Conservation (phyloP, 2,329 filamentous ascomycete species). For the Fusarium nisikadoi region DNA sequence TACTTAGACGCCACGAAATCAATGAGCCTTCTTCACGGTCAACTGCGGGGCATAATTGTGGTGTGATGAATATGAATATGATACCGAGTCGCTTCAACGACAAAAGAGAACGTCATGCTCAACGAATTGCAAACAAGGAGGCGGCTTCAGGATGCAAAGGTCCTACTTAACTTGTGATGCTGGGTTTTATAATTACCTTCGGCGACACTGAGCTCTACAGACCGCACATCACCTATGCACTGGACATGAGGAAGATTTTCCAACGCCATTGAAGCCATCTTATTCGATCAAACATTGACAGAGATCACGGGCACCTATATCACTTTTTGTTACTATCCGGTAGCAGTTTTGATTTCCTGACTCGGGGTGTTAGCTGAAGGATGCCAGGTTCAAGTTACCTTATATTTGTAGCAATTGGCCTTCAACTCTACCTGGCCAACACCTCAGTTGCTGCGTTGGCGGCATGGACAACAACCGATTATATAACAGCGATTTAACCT, state of each 20-base stretch:
- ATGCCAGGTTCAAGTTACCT: background rate
- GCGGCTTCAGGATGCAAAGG: background rate
- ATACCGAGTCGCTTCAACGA: background rate
- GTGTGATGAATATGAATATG: slow-evolving; percentile 7
- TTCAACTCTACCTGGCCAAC: too few species aligned
- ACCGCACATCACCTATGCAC: background rate
- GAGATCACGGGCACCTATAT: background rate
- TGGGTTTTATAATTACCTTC: background rate
- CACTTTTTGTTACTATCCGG: background rate
- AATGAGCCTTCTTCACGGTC: slow-evolving; percentile 25
- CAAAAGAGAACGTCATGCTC: background rate
- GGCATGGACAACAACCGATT: background rate
- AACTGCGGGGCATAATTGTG: background rate
- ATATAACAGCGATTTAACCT: background rate
- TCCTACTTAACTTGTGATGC: background rate
- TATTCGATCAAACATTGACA: background rate
- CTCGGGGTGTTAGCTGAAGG: background rate
- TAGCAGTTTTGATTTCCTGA: background rate
- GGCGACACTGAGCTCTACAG: background rate
- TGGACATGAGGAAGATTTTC: background rate
- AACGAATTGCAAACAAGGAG: background rate
- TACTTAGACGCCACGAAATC: slow-evolving; percentile 42
- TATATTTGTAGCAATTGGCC: background rate
- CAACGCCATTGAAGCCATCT: background rate
- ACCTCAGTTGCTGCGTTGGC: background rate